Percentiles rank a stretch among this genome's conserved stretches.
Conservation (phyloP, 2,329 filamentous ascomycete species). For the Fusarium devonianum region DNA sequence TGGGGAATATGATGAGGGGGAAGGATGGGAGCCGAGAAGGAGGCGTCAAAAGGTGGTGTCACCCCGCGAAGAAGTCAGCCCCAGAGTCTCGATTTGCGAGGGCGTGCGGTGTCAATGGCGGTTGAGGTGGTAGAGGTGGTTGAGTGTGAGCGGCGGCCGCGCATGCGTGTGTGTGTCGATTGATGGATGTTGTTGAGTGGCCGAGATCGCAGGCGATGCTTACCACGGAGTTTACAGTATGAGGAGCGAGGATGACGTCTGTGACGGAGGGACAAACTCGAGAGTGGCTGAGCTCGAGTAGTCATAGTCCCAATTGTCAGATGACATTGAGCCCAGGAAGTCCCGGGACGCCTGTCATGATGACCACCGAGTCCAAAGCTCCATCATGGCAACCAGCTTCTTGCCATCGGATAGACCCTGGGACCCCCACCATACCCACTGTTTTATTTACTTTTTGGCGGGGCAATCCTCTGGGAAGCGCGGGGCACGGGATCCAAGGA, state of each 20-base stretch:
- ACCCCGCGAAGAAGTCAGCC: slow-evolving; percentile 27
- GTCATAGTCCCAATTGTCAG: slow-evolving; percentile 5
- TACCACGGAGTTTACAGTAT: too few relatives aligned
- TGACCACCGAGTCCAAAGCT: slow-evolving; percentile 19
- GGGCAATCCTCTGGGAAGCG: slow-evolving; percentile 23
- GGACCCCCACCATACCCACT: slow-evolving; percentile 35
- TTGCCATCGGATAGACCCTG: slow-evolving; percentile 23
- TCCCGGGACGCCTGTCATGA: slow-evolving; percentile 18
- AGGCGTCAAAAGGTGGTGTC: slow-evolving; percentile 26
- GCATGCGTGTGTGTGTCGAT: slow-evolving; percentile 5
- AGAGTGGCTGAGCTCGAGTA: slow-evolving; percentile 3
- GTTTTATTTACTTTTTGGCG: slow-evolving; percentile 17
- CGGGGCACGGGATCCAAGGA: slow-evolving; percentile 17
- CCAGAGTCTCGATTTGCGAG: slow-evolving; percentile 27
- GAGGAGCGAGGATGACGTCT: slow-evolving; percentile 4
- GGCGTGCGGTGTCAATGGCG: slow-evolving; percentile 25
- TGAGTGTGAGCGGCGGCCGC: slow-evolving; percentile 1
- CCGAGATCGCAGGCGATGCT: neutral
- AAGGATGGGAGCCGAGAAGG: slow-evolving; percentile 18
- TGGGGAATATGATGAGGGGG: slow-evolving; percentile 32
- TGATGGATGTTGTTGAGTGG: slow-evolving; percentile 5
- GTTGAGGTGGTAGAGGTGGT: too few relatives aligned
- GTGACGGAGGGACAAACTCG: too few relatives aligned
- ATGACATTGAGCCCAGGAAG: slow-evolving; percentile 15
- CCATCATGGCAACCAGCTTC: slow-evolving; percentile 30